Evolutionary conservation across 176 grass and related monocot genomes (phyloP).

Genomic region (Avena sativa): DNA sequence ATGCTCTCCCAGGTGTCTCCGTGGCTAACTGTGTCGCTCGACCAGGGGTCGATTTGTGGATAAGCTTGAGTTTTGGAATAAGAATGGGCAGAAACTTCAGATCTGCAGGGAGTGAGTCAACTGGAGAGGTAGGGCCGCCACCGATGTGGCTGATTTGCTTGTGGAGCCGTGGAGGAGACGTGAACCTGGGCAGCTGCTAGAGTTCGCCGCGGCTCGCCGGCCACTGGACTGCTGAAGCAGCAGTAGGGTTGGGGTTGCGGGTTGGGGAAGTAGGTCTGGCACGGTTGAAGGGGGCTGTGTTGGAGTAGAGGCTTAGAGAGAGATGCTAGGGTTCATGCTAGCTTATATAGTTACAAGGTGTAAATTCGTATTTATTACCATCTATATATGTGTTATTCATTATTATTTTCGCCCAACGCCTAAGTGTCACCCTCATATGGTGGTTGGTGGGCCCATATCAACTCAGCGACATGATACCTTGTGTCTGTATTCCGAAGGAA

Average conservation of each 20-base stretch:
- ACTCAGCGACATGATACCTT: background rate
- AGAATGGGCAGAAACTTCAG: background rate
- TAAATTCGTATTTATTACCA: no score
- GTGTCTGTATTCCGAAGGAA: slow-evolving; percentile 18
- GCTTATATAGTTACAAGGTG: background rate
- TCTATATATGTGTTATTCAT: background rate
- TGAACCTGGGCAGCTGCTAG: background rate
- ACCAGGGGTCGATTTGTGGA: background rate
- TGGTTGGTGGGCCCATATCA: background rate
- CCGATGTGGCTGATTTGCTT: background rate
- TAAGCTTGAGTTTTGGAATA: background rate
- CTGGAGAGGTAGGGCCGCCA: background rate
- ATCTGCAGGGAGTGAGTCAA: background rate
- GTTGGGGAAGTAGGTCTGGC: background rate
- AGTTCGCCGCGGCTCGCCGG: background rate
- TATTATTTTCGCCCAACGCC: background rate
- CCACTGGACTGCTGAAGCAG: background rate
- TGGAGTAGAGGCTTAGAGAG: background rate
- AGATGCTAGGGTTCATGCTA: background rate
- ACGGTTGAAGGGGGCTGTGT: background rate
- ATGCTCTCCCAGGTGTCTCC: background rate
- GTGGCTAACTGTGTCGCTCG: background rate
- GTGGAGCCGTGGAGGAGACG: background rate
- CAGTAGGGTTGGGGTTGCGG: background rate
- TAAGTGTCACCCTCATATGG: no score